Evolutionary conservation across 2,329 filamentous ascomycete genomes (phyloP), one percentile per base, ranked within the genome.

Genomic region (Chrysoporthe austroafricana): DNA sequence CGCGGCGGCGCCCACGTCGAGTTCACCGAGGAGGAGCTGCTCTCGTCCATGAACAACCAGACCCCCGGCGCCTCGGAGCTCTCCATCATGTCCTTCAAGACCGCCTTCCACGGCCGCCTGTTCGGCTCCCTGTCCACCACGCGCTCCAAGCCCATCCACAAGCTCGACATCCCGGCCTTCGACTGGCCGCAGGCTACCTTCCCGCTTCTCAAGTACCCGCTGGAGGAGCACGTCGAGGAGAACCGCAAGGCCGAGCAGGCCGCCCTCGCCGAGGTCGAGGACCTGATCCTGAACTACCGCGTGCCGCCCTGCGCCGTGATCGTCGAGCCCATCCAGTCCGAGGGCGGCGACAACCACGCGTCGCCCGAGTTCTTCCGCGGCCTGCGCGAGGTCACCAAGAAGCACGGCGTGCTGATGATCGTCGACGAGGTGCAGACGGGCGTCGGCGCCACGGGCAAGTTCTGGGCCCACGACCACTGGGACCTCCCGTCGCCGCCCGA

Each of bases 381-480:
- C 68, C 88, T 97, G 63, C 91, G 94, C 69, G 90, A 88, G 56
- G 79, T 97, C 70, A 97, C 94, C 50, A 86, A 88, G 77, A 90
- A 89, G 79, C 88, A 93, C 82, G 85, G 89, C 73, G 87, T 97
- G 42, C 88, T 96, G 67, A 84, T 97, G 79, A 97, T 97, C 76
- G 94, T 96, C 71, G 94, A 97, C 78, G 94, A 97, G 82, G 94
- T 97, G 13, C 94, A 97, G 82, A 97, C 94, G 7, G 94, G 94
- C 77, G 90, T 97, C 36, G 94, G 94, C 74, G 93, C 94, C 50
- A 97, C 94, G 0, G 94, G 94, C 74, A 94, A 92, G 79, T 97
- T 97, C 88, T 97, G 94, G 94, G 94, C 94, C 9, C 94, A 97
- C 83, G 93, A 97, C 75, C 94, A 97, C 88, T 97, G 94, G 94